Percentiles rank a stretch among this genome's conserved stretches.
phyloP scores from a whole-genome alignment of 768 basidiomycete genomes.

The Paxillus ammoniavirescens region DNA sequence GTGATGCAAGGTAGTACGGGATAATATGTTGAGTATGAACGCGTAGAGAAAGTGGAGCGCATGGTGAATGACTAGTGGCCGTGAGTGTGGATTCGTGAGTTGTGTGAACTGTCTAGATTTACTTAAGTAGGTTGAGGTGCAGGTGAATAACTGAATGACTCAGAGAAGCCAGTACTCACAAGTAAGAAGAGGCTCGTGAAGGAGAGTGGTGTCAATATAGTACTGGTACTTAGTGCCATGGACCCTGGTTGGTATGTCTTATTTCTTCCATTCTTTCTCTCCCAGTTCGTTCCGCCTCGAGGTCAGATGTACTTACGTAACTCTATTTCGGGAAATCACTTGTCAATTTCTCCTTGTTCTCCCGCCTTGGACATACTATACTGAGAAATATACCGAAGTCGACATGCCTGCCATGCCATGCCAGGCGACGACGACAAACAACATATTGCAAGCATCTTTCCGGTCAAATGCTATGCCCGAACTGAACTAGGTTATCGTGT shows the following conservation, averaged over 20 bases:
- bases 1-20: conserved; percentile 7
- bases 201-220: not conserved
- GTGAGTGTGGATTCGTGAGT: not conserved
- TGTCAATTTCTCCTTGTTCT: not conserved
- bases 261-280: not conserved
- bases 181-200: conserved; percentile 6
- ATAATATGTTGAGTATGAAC: not conserved
- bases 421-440: not conserved
- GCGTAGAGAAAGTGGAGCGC: not conserved
- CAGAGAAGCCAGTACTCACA: not conserved
- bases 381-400: not conserved
- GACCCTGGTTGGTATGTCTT: not conserved
- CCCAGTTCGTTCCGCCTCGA: no score
- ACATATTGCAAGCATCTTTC: not conserved
- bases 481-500: not conserved
- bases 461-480: not conserved
- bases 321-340: not conserved
- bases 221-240: not conserved
- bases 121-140: not conserved
- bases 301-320: not conserved
- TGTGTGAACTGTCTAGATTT: not conserved
- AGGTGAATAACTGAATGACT: not conserved
- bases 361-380: not conserved
- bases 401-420: not conserved
- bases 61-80: not conserved